These are phyloP conservation scores for Austroboletus eburneus DNA, from an alignment of 768 basidiomycete genomes.

Conservation along the genomic window DNA sequence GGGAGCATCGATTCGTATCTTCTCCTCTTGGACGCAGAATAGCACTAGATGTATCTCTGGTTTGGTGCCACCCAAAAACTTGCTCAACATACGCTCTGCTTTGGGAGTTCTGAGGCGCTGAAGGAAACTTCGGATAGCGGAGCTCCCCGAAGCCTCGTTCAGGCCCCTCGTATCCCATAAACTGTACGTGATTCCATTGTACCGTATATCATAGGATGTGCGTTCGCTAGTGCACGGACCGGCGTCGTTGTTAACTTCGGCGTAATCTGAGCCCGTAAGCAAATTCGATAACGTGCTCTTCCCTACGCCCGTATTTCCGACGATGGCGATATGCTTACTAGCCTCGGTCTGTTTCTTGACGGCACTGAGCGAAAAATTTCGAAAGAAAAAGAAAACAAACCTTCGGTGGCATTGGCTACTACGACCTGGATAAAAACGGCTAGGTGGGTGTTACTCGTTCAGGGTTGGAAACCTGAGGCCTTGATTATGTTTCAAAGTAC, in stretches of 20 bases:
- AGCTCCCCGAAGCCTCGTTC: no score
- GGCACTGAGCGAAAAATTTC: neutral
- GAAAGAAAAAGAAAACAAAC: neutral
- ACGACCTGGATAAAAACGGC: no score
- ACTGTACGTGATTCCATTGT: no score
- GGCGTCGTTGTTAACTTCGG: neutral
- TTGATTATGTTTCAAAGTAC: no score
- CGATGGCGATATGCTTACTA: neutral
- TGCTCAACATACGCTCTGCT: conserved; percentile 9
- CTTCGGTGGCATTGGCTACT: neutral
- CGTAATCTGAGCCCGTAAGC: neutral
- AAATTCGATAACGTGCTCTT: neutral
- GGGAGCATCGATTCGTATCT: conserved; percentile 1
- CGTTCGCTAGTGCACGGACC: neutral
- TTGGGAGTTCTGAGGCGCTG: conserved; percentile 3
- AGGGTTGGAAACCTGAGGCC: neutral
- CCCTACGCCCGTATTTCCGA: neutral
- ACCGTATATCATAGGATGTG: neutral
- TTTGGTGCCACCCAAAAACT: conserved; percentile 8
- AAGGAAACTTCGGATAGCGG: no score
- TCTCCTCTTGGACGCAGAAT: conserved; percentile 10
- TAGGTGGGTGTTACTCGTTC: neutral
- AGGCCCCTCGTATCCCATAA: no score
- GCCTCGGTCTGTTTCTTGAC: neutral
- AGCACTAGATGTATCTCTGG: conserved; percentile 9